These are phyloP conservation scores for Trichoderma asperelloides DNA, from an alignment of 495 filamentous ascomycete genomes.

Conservation along the genomic window DNA sequence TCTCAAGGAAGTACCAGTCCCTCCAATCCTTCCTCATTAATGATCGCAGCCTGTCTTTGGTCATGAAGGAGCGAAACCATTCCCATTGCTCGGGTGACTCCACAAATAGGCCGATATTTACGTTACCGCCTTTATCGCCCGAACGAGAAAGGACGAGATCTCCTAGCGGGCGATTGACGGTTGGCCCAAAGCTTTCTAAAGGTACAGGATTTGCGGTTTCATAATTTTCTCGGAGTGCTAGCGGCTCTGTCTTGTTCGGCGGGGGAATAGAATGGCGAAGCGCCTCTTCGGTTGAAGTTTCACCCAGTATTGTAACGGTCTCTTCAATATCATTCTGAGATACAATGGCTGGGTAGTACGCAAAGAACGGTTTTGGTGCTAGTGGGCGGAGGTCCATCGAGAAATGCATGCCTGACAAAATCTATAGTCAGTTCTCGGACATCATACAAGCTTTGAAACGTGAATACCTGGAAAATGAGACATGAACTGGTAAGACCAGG, in stretches of 20 bases:
- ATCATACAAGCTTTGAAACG: slow-evolving; percentile 10
- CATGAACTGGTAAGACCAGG: slow-evolving; percentile 16
- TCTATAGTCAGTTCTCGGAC: slow-evolving; percentile 18
- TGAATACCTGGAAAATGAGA: slow-evolving; percentile 22
- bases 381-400: slow-evolving; percentile 19
- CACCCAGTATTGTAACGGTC: slow-evolving; percentile 16
- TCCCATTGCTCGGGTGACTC: slow-evolving; percentile 29
- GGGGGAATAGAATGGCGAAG: not conserved
- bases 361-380: slow-evolving; percentile 19
- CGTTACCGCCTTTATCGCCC: slow-evolving; percentile 24
- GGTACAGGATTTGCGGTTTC: not conserved
- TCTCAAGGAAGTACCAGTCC: slow-evolving; percentile 16
- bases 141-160: slow-evolving; percentile 41
- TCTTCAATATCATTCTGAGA: slow-evolving; percentile 19
- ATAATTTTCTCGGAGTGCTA: not conserved
- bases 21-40: slow-evolving; percentile 34
- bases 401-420: slow-evolving; percentile 14
- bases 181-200: slow-evolving; percentile 29
- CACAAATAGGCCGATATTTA: slow-evolving; percentile 47
- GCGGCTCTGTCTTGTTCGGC: not conserved
- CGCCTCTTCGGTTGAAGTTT: not conserved
- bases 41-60: slow-evolving; percentile 25
- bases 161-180: slow-evolving; percentile 33
- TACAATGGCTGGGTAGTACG: slow-evolving; percentile 22
- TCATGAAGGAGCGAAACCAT: slow-evolving; percentile 42